phyloP scores from a whole-genome alignment of 768 basidiomycete species.

The Filobasidium floriforme region DNA sequence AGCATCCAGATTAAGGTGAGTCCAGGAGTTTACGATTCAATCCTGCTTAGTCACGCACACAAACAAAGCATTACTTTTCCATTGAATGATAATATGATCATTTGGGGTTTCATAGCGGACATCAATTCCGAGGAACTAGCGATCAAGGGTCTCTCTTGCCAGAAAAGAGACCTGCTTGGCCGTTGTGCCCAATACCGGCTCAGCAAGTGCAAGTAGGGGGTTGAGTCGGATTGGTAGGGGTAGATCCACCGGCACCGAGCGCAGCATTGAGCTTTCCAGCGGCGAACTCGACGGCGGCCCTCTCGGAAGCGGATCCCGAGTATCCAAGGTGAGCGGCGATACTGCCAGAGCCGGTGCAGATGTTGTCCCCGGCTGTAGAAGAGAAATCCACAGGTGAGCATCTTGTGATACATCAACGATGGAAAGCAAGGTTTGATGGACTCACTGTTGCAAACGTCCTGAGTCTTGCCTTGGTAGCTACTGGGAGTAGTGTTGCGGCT shows the following conservation, averaged over 20 bases:
- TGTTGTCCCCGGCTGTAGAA: slow-evolving; percentile 1
- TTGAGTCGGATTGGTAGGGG: background rate
- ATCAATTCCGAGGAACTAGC: too few species aligned
- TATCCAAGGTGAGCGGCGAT: slow-evolving; percentile 12
- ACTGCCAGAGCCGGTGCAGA: slow-evolving; percentile 10
- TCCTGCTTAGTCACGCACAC: too few species aligned
- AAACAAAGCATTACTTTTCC: too few species aligned
- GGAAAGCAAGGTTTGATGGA: too few species aligned
- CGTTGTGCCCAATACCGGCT: background rate
- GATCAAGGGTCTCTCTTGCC: too few species aligned
- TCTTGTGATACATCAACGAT: too few species aligned
- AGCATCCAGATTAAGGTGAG: too few species aligned
- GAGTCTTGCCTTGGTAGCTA: background rate
- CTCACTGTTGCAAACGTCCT: background rate
- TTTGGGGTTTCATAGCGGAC: too few species aligned
- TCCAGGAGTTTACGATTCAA: too few species aligned
- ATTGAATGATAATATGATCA: too few species aligned
- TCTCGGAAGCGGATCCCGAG: slow-evolving; percentile 7
- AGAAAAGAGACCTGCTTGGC: too few species aligned
- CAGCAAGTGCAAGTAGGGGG: background rate
- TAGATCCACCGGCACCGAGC: background rate
- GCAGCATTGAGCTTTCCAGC: slow-evolving; percentile 8
- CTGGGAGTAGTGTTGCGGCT: background rate
- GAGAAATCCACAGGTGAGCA: too few species aligned
- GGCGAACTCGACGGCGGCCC: slow-evolving; percentile 7